Evolutionary conservation across 768 basidiomycete species (phyloP).

Genomic region (Russula earlei): DNA sequence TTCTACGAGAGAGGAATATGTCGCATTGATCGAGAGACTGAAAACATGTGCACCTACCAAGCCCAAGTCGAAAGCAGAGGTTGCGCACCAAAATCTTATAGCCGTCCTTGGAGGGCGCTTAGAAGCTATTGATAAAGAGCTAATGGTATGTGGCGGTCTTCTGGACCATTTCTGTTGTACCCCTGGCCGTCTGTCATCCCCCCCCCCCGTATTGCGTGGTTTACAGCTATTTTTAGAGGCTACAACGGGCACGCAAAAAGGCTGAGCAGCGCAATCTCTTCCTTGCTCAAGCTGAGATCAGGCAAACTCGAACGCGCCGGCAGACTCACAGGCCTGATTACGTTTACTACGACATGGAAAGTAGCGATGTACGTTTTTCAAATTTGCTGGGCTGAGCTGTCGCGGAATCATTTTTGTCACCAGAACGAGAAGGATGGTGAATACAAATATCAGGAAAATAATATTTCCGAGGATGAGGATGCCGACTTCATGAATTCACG

Average conservation of each 20-base stretch:
- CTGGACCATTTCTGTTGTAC: constrained; percentile 1
- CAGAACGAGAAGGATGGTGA: constrained; percentile 52
- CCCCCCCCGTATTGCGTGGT: background rate
- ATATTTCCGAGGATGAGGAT: constrained; percentile 13
- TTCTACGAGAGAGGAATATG: constrained; percentile 65
- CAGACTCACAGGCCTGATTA: constrained; percentile 71
- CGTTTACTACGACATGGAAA: constrained; percentile 58
- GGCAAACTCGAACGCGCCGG: constrained; percentile 70
- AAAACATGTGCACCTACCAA: constrained; percentile 40
- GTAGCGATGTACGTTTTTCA: constrained; percentile 49
- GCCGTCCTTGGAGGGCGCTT: constrained; percentile 53
- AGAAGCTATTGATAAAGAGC: constrained; percentile 57
- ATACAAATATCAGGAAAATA: constrained; percentile 55
- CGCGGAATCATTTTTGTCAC: constrained; percentile 27
- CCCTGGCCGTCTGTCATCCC: background rate
- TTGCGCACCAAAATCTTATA: constrained; percentile 53
- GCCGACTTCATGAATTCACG: constrained; percentile 30
- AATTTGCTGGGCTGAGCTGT: constrained; percentile 22
- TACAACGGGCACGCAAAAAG: constrained; percentile 59
- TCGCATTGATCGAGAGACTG: constrained; percentile 51
- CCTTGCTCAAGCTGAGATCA: constrained; percentile 66
- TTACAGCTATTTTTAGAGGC: constrained; percentile 41
- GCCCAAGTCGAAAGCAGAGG: constrained; percentile 45
- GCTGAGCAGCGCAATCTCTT: constrained; percentile 56
- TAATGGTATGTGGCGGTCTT: constrained; percentile 46